Base-by-base conservation (phyloP, 129 eudicot species). In the Solidago caesia region DNA sequence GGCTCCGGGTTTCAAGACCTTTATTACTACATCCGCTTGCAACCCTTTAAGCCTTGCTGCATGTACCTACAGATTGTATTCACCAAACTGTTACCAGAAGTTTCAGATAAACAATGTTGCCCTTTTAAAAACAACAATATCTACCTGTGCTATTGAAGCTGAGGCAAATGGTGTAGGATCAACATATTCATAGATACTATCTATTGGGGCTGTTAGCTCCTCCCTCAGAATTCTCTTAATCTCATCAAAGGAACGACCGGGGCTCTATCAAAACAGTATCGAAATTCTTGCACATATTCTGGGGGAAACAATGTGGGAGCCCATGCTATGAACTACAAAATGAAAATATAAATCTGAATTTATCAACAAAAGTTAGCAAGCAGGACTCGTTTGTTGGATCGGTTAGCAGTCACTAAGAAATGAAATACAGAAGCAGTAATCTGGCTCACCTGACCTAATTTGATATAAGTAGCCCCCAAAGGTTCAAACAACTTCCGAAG, bases 81-180 rank as follows among this genome's bases (percentile, higher is more conserved):
- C 58, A 49, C 70, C 43, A 61, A 57, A 58, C 44, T 61, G 64
- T 75, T 71, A 66, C 27, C 61, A 16, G 10, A 67, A 27, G 5
- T 15, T 48, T 14, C 56, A 67, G 47, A 15, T 16, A 16, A 70
- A 63, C 11, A 49, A 71, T 13, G 29, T 64, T 73, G 9, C 49
- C 52, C 51, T 42, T 39, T 43, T 43, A 29, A 0, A 29, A 26
- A 71, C 52, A 21, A 42, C 9, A 27, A 77, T 56, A 67, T 55
- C 4, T 44, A 94, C 98, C 97, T 94, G 98, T 64, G 98, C 98
- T 73, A 94, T 90, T 64, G 98, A 94, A 67, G 98, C 98, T 42
- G 97, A 94, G 33, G 98, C 98, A 79, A 94, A 53, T 60, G 98
- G 98, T 46, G 96, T 86, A 60, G 98, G 97, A 82, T 94, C 96